These are phyloP conservation scores for Aciculosporium take DNA, from an alignment of 2,329 filamentous ascomycete species.

Conservation along the genomic window DNA sequence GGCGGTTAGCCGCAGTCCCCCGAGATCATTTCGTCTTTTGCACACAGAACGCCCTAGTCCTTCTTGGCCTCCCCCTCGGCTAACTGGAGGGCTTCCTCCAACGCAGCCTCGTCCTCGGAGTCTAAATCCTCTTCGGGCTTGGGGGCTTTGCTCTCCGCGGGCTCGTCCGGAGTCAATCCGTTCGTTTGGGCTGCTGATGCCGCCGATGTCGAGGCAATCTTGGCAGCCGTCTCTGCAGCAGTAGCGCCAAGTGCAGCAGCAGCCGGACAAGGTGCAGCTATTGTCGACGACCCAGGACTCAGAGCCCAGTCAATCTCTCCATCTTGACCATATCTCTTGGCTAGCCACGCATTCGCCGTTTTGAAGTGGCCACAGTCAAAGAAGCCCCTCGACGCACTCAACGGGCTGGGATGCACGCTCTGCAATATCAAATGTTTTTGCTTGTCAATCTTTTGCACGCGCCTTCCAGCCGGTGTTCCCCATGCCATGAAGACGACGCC, in stretches of 20 bases:
- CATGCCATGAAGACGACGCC: slow-evolving; percentile 94
- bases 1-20: neutral
- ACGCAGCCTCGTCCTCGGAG: slow-evolving; percentile 23
- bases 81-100: slow-evolving; percentile 21
- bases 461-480: slow-evolving; percentile 72
- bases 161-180: slow-evolving; percentile 1
- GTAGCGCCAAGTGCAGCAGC: slow-evolving; percentile 9
- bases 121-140: slow-evolving; percentile 16
- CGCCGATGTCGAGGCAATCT: slow-evolving; percentile 13
- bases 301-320: slow-evolving; percentile 77
- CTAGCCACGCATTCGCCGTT: slow-evolving; percentile 74
- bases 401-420: slow-evolving; percentile 83
- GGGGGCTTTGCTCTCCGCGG: neutral
- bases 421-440: slow-evolving; percentile 69
- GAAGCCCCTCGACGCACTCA: slow-evolving; percentile 72
- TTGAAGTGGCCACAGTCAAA: slow-evolving; percentile 73
- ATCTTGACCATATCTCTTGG: slow-evolving; percentile 61
- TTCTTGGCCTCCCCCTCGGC: slow-evolving; percentile 16
- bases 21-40: neutral
- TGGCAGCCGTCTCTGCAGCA: slow-evolving; percentile 7
- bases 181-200: slow-evolving; percentile 8
- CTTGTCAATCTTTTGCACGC: slow-evolving; percentile 59
- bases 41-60: slow-evolving; percentile 4
- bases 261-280: slow-evolving; percentile 7
- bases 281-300: slow-evolving; percentile 22